Evolutionary conservation across 1,284 basidiomycete genomes (phyloP).

Genomic region (Ganoderma sp.): DNA sequence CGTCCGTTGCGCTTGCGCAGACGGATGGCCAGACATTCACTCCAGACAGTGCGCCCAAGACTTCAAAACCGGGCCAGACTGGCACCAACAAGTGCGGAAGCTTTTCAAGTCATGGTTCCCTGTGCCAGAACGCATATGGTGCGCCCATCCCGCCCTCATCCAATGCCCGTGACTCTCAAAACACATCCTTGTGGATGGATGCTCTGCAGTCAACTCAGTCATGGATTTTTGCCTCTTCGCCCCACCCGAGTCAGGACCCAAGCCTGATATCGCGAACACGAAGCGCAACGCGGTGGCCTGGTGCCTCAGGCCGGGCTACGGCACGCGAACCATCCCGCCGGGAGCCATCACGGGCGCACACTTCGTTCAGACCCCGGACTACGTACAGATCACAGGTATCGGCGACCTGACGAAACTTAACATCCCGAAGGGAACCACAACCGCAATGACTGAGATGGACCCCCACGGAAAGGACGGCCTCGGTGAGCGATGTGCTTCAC

Average conservation of each 20-base stretch:
- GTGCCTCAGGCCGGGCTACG: constrained; percentile 70
- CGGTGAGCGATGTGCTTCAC: constrained; percentile 60
- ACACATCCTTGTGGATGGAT: neutral
- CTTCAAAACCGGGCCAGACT: constrained; percentile 62
- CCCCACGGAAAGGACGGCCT: constrained; percentile 65
- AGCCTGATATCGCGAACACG: constrained; percentile 58
- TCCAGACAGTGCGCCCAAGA: constrained; percentile 51
- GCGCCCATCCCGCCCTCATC: constrained; percentile 6
- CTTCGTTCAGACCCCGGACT: constrained; percentile 70
- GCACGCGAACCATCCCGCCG: constrained; percentile 76
- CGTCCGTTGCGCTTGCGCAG: constrained; percentile 38
- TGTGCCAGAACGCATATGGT: constrained; percentile 72
- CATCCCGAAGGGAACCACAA: constrained; percentile 61
- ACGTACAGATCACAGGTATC: constrained; percentile 69
- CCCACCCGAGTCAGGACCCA: constrained; percentile 59
- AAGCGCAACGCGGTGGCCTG: constrained; percentile 72
- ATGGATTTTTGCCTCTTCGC: constrained; percentile 66
- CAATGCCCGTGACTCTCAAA: no score
- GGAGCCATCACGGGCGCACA: constrained; percentile 78
- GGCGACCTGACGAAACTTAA: constrained; percentile 73
- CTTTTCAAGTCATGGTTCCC: constrained; percentile 56
- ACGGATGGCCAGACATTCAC: constrained; percentile 47
- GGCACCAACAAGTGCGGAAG: constrained; percentile 73
- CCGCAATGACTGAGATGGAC: constrained; percentile 66
- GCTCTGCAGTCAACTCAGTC: constrained; percentile 59